phyloP scores from a whole-genome alignment of 768 basidiomycete genomes.

The Leccinum incarnatum region DNA sequence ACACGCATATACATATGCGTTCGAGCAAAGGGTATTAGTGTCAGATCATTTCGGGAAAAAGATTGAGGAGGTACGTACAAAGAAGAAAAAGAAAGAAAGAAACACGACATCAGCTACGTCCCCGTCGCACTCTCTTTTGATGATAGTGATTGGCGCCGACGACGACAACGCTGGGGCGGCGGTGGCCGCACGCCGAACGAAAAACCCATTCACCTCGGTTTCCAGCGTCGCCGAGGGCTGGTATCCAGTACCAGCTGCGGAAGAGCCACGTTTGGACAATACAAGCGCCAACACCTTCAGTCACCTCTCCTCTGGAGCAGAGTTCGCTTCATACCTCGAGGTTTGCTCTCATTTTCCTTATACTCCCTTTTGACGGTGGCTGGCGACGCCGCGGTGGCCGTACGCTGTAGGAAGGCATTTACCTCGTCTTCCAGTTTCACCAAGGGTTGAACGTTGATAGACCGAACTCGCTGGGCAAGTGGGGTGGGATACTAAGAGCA shows the following conservation, averaged over 20 bases:
- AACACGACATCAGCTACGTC: background rate
- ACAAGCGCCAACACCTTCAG: too few relatives aligned
- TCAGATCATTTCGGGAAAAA: background rate
- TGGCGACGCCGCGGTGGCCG: background rate
- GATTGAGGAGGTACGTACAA: too few relatives aligned
- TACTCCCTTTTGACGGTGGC: background rate
- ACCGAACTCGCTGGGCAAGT: background rate
- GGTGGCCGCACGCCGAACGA: background rate
- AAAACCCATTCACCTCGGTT: background rate
- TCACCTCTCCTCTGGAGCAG: too few relatives aligned
- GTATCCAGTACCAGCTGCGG: too few relatives aligned
- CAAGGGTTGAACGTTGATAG: background rate
- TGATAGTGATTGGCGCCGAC: background rate
- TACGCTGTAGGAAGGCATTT: background rate
- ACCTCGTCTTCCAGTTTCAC: conserved; percentile 4
- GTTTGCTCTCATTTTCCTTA: too few relatives aligned
- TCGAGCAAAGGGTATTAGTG: background rate
- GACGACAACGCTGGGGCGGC: background rate
- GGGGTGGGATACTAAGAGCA: background rate
- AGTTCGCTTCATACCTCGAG: too few relatives aligned
- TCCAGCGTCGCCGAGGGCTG: background rate
- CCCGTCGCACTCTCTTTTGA: conserved; percentile 18
- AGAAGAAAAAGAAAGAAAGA: background rate
- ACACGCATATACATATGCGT: background rate
- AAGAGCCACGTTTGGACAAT: too few relatives aligned